Base-by-base conservation (phyloP, 768 basidiomycete species). In the Russula emetica region DNA sequence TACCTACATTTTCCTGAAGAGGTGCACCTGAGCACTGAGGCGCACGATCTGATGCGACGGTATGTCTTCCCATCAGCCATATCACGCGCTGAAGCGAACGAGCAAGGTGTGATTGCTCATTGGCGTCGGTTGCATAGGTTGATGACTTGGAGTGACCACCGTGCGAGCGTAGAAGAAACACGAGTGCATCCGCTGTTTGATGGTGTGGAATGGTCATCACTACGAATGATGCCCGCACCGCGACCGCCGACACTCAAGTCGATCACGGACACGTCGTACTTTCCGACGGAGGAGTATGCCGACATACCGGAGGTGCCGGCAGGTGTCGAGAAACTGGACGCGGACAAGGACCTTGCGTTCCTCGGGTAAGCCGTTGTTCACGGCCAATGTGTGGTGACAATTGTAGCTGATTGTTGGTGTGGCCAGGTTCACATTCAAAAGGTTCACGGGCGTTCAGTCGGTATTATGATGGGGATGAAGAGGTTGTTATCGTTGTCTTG, bases 251-350 rank as follows among this genome's bases (percentile, higher is more conserved):
- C 92, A 63, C 80, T 98, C 50, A 84, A 88, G 50, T 94, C 91
- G 9, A 89, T 95, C 70, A 95, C 94, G 45, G 95, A 98, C 69
- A 97, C 95, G 2, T 94, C 93, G 42, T 97, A 97, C 77, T 97
- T 97, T 82, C 95, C 95, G 2, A 95, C 90, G 2, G 94, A 97
- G 66, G 93, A 96, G 70, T 81, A 95, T 58, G 92, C 94, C 58
- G 89, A 94, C 75, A 86, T 79, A 24, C 78, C 80, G 1, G 82
- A 83, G 44, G 74, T 79, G 62, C 81, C 80, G 3, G 73, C 72
- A 5, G 75, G 74, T 18, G 77, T 72, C 9, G 79, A 81, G 63
- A 69, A 74, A 8, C 72, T 76, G 20, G 78, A 77, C 10, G 77
- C 79, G 26, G 79, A 78, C 72, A 83, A 81, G 73, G 83, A 85